Base-by-base conservation (phyloP, 768 basidiomycete species). In the Austroboletus festivus region DNA sequence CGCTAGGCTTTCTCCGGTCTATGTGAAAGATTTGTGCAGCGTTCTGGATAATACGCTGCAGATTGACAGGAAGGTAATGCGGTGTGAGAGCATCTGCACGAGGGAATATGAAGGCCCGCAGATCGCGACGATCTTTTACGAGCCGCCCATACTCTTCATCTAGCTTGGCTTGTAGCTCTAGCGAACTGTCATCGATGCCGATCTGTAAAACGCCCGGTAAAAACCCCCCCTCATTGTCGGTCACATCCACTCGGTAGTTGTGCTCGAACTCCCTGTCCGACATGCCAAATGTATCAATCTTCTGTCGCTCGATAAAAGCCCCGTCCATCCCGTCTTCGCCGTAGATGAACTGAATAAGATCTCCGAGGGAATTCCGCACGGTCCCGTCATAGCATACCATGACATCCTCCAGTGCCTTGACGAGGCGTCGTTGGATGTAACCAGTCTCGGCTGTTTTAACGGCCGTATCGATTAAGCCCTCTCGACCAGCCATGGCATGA, bases 251-350 rank as follows among this genome's bases (percentile, higher is more conserved):
- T n/a, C 89, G 86, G 67, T 93, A 99, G 54, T 85, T 83, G 67
- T 87, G 85, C 64, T 93, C 87, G 70, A 97, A 98, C 47, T 88
- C 82, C 54, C 74, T 75, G 68, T 96, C 70, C 57, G 79, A 88
- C 51, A 96, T 73, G 20, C 81, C 85, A 55, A 92, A 93, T 0
- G 90, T 92, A 56, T 95, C 92, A 45, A 97, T 85, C 44, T 80
- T 86, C 70, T 99, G 96, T 54, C 87, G 88, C 73, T 99, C 96
- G 65, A 99, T 96, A 68, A 85, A 94, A 0, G 93, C 92, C 50
- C 91, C 96, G 62, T 99, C 96, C 89, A 98, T 97, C 37, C 96
- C 96, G 61, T 99, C 96, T 65, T 99, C 96, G 24, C 96, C 96
- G 55, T 99, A 99, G 20, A 92, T 77, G 67, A 97, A 97, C 63